phyloP scores from a whole-genome alignment of 495 filamentous ascomycete species.

The Daldinia caldariorum region DNA sequence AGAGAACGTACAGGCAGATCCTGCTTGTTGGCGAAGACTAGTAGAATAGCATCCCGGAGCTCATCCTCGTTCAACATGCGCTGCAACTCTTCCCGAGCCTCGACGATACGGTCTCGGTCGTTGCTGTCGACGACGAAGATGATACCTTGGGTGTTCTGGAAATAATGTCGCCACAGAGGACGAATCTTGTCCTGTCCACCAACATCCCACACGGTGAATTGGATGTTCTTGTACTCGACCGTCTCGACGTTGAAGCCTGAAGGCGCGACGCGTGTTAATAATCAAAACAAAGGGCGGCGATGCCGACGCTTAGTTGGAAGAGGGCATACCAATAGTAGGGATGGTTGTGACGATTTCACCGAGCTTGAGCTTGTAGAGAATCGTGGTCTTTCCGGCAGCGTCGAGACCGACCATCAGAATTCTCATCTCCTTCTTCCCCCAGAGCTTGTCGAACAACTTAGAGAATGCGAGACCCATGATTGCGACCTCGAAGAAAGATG shows the following conservation, averaged over 20 bases:
- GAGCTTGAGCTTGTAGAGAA: conserved; percentile 99
- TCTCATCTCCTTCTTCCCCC: conserved; percentile 99
- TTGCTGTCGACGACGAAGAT: conserved; percentile 99
- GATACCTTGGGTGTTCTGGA: conserved; percentile 99
- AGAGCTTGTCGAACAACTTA: conserved; percentile 92
- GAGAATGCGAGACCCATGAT: conserved; percentile 96
- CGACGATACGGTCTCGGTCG: conserved; percentile 98
- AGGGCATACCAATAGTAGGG: conserved; percentile 93
- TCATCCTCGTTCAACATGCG: conserved; percentile 99
- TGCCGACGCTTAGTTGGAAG: conserved; percentile 4
- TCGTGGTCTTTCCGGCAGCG: conserved; percentile 99
- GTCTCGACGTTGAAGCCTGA: conserved; percentile 99
- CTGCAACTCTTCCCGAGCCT: conserved; percentile 99
- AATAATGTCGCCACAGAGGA: conserved; percentile 99
- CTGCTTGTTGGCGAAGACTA: conserved; percentile 99
- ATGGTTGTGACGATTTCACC: conserved; percentile 99
- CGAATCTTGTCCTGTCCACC: conserved; percentile 99
- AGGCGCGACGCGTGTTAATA: conserved; percentile 46
- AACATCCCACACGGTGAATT: conserved; percentile 99
- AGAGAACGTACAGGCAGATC: conserved; percentile 87
- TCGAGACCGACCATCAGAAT: conserved; percentile 99
- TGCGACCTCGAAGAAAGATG: conserved; percentile 53
- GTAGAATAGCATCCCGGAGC: conserved; percentile 92
- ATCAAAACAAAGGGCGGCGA: conserved; percentile 15
- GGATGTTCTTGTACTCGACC: conserved; percentile 99